Conservation (phyloP, 768 basidiomycete species). For the Lyophyllum atratum region DNA sequence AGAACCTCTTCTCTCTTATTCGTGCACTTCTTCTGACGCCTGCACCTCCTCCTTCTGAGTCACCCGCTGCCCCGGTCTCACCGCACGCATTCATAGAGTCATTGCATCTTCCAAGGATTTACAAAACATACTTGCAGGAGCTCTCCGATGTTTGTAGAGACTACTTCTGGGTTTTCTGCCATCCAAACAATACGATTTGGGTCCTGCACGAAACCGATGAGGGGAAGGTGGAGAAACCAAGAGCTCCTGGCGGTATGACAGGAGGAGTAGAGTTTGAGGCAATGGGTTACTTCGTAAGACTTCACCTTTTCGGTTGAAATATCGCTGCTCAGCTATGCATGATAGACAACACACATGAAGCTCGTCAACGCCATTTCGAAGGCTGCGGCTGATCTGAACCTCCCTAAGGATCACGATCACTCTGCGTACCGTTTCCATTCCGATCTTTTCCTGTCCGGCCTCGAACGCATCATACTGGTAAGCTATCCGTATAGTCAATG, state of each 20-base stretch:
- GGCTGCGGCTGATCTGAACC: conserved; percentile 61
- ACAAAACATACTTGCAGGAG: conserved; percentile 81
- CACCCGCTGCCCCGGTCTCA: conserved; percentile 58
- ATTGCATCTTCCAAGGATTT: conserved; percentile 68
- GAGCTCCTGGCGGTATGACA: conserved; percentile 97
- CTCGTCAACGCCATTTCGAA: conserved; percentile 81
- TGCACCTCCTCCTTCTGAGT: conserved; percentile 65
- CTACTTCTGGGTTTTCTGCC: conserved; percentile 97
- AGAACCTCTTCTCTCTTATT: conserved; percentile 70
- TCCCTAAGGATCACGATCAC: conserved; percentile 68
- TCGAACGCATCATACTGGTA: conserved; percentile 90
- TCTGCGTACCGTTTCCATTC: conserved; percentile 83
- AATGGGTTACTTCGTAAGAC: conserved; percentile 87
- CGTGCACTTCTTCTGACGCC: conserved; percentile 75
- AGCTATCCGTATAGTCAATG: conserved; percentile 22
- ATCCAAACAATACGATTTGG: conserved; percentile 93
- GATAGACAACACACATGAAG: conserved; percentile 84
- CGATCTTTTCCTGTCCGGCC: conserved; percentile 88
- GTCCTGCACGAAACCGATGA: conserved; percentile 81
- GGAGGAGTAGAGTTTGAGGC: conserved; percentile 99
- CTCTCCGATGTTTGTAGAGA: conserved; percentile 90
- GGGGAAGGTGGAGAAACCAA: conserved; percentile 80
- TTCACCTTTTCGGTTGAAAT: background rate
- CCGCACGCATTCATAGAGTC: conserved; percentile 83
- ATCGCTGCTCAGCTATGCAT: background rate